These are phyloP conservation scores for Zizania latifolia DNA, from an alignment of 176 grass and related monocot species.

Conservation along the genomic window DNA sequence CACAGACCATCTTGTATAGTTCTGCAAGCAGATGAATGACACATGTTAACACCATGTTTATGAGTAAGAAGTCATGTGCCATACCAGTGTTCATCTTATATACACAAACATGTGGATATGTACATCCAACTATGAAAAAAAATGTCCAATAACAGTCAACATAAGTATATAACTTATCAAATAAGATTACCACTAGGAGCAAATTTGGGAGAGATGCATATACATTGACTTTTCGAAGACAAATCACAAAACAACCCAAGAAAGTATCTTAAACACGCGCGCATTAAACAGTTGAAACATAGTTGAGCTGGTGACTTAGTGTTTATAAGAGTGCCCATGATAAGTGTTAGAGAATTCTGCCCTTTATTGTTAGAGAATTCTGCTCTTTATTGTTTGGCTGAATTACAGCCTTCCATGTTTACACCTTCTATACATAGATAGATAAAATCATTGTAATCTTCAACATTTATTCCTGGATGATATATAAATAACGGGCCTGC, in stretches of 20 bases:
- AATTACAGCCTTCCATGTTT: no score
- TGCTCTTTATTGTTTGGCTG: no score
- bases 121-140: conserved; percentile 10
- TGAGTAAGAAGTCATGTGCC: neutral
- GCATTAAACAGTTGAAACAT: neutral
- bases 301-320: neutral
- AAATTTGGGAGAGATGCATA: neutral
- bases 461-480: no score
- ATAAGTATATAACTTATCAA: neutral
- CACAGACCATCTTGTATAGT: conserved; percentile 98
- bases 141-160: conserved; percentile 4
- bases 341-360: no score
- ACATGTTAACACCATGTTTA: neutral
- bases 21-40: conserved; percentile 40
- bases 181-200: neutral
- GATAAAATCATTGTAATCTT: no score
- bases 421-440: no score
- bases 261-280: neutral
- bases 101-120: neutral
- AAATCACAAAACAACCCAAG: neutral
- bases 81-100: neutral
- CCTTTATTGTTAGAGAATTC: no score
- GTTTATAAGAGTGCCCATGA: neutral
- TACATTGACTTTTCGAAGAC: neutral
- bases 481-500: no score